Conservation (phyloP, 2,329 filamentous ascomycete genomes). For the Monilinia vaccinii-corymbosi region DNA sequence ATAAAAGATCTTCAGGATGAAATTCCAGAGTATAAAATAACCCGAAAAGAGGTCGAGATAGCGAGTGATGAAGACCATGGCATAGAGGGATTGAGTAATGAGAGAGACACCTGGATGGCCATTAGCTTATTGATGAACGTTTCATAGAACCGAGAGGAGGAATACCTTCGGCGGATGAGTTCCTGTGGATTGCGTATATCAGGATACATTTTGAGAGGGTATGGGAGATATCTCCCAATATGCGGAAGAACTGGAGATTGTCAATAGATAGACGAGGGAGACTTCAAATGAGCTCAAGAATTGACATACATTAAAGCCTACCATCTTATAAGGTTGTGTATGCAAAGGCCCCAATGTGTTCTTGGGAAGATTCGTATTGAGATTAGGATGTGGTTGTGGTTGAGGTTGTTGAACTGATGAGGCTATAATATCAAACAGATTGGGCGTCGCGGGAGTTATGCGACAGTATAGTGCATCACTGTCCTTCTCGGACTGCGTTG, state of each 20-base stretch:
- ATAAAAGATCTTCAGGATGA: slow-evolving; percentile 83
- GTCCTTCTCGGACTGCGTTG: not conserved
- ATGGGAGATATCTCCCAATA: slow-evolving; percentile 78
- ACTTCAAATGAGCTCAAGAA: not conserved
- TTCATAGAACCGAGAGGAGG: not conserved
- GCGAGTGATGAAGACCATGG: slow-evolving; percentile 73
- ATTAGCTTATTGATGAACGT: not conserved
- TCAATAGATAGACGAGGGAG: not conserved
- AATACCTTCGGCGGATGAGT: slow-evolving; percentile 71
- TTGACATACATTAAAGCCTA: slow-evolving; percentile 21
- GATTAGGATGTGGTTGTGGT: not conserved
- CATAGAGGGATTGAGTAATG: slow-evolving; percentile 83
- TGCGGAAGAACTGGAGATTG: slow-evolving; percentile 48
- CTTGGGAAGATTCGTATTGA: not conserved
- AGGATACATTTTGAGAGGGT: slow-evolving; percentile 81
- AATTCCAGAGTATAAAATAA: slow-evolving; percentile 54
- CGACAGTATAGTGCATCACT: not conserved
- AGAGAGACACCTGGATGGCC: slow-evolving; percentile 54
- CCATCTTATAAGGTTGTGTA: slow-evolving; percentile 10
- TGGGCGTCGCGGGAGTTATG: slow-evolving; percentile 9
- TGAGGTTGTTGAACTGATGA: not conserved
- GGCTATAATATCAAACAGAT: not conserved
- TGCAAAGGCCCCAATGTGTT: not conserved
- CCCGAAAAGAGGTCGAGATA: slow-evolving; percentile 71
- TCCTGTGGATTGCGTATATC: slow-evolving; percentile 82